These are phyloP conservation scores for Aegle marmelos DNA, from an alignment of 345 rosid genomes.

Conservation along the genomic window DNA sequence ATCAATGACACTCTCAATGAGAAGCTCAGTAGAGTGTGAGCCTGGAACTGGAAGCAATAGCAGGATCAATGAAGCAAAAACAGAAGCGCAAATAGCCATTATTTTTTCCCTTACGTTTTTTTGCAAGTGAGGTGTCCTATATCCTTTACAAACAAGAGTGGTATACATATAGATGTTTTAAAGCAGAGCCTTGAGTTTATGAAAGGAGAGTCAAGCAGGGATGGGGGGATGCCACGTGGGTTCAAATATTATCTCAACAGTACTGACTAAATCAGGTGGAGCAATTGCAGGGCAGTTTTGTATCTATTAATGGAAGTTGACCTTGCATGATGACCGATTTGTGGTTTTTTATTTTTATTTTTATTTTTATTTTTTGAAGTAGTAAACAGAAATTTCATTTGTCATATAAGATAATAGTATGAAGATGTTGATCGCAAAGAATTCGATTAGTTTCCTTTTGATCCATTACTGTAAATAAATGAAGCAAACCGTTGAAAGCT, in stretches of 20 bases:
- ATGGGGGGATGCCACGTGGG: constrained; percentile 1
- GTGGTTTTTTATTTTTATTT: too few species aligned
- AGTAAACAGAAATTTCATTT: too few species aligned
- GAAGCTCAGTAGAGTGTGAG: constrained; percentile 14
- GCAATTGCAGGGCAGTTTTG: not conserved
- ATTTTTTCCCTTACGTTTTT: too few species aligned
- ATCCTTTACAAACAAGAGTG: not conserved
- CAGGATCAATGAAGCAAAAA: constrained; percentile 21
- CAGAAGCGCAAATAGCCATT: constrained; percentile 9
- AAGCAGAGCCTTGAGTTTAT: not conserved
- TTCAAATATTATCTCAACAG: not conserved
- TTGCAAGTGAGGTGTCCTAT: not conserved
- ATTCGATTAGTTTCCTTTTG: too few species aligned
- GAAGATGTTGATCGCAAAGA: too few species aligned
- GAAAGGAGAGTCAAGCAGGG: not conserved
- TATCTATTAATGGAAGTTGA: constrained; percentile 4
- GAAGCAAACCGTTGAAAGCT: too few species aligned
- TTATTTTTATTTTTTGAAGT: too few species aligned
- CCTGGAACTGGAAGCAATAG: constrained; percentile 13
- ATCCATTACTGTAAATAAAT: too few species aligned
- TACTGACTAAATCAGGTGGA: not conserved
- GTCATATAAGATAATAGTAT: too few species aligned
- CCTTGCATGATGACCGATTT: not conserved
- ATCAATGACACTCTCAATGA: too few species aligned
- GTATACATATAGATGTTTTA: not conserved